Evolutionary conservation across 345 rosid genomes (phyloP), one percentile per base, ranked within the genome.

Genomic region (Microthlaspi erraticum): DNA sequence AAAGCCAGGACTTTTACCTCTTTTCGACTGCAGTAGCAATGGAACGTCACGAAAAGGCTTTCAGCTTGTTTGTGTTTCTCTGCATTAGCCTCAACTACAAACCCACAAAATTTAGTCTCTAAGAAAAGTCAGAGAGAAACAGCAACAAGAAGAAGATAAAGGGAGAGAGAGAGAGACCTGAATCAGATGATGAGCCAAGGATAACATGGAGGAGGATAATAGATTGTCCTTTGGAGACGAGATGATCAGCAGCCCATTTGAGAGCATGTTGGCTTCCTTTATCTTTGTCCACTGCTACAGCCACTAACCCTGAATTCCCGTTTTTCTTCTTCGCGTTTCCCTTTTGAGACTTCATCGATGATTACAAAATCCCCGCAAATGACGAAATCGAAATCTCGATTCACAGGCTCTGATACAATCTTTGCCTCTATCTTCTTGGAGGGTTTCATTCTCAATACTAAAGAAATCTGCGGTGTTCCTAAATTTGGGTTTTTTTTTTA

Each of bases 21-120:
- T 81, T 94, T 94, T 29, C 92, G 93, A 19, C 93, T 87, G 64
- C 98, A 86, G 29, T 84, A 94, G 82, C 96, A 94, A 63, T 79
- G 97, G 79, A 86, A 89, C 36, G 95, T 78, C 72, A 88, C 81
- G 76, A 94, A 89, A 42, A 94, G 81, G 34, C 84, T 88, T 66
- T 73, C 78, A 39, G 85, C 75, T 38, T 72, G 78, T 79, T 81
- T 85, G 51, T 87, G 77, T 68, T 76, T 81, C 32, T 70, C 81
- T 1, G 57, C 50, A 48, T 5, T 61, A 53, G 51, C 33, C 18
- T 68, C 77, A 34, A n/a, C 74, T 75, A 32, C 68, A 54, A 66
- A 51, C 16, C 29, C 65, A 17, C 4, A 41, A 23, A 26, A 44
- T 12, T 43, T 11, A 6, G 33, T 9, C 41, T 60, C 13, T 23